Percentiles rank a stretch among this genome's conserved stretches.
phyloP scores from a whole-genome alignment of 257 asterid genomes.

The Solanum medicagineum region DNA sequence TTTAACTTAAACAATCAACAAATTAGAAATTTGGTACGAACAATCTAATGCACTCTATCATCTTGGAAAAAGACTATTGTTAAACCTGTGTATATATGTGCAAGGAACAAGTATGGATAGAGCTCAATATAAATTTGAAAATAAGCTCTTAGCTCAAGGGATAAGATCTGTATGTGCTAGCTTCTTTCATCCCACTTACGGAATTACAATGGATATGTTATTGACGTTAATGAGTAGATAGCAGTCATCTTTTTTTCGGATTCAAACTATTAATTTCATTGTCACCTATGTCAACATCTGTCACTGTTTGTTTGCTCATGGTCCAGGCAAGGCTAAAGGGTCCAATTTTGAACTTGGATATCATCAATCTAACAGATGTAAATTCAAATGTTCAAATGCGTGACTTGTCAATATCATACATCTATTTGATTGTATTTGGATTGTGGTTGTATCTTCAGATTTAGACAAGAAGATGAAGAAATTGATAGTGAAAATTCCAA shows the following conservation, averaged over 20 bases:
- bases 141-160: neutral
- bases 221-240: neutral
- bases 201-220: neutral
- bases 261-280: neutral
- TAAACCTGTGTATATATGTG: neutral
- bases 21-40: neutral
- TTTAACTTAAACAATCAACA: too few species aligned
- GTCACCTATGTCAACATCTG: neutral
- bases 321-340: neutral
- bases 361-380: neutral
- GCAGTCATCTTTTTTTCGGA: neutral
- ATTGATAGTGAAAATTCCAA: slow-evolving; percentile 22
- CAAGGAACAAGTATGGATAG: neutral
- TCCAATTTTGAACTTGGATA: neutral
- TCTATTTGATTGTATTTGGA: neutral
- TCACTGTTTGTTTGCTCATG: neutral
- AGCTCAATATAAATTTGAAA: neutral
- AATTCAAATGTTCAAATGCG: neutral
- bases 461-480: slow-evolving; percentile 73
- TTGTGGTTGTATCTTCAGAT: slow-evolving; percentile 26
- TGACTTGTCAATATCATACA: neutral
- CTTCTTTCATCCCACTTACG: neutral
- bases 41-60: neutral
- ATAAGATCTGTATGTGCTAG: neutral
- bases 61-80: neutral